Conservation (phyloP, 352 stramenopile species). For the Globisporangium nunn region DNA sequence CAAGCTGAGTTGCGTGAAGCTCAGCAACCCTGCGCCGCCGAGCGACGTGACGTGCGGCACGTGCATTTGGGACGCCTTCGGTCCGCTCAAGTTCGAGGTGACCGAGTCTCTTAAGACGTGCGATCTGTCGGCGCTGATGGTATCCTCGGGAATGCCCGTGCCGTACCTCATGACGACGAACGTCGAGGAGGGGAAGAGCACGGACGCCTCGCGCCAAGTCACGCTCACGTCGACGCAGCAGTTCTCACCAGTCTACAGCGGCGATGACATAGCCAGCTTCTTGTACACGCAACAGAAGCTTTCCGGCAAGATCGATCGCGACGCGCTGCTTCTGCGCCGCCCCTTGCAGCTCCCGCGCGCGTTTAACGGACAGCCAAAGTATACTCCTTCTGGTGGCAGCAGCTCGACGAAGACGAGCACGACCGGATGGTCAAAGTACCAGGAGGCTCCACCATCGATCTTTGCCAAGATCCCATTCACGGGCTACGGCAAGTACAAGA, state of each 20-base stretch:
- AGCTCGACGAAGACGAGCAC: slow-evolving; percentile 5
- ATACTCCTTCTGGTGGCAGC: neutral
- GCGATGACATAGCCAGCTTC: slow-evolving; percentile 1
- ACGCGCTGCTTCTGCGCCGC: slow-evolving; percentile 6
- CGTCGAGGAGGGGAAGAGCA: slow-evolving; percentile 2
- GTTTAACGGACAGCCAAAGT: neutral
- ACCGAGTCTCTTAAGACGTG: slow-evolving; percentile 7
- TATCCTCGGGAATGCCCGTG: neutral
- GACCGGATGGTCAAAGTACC: slow-evolving; percentile 4
- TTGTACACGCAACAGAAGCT: slow-evolving; percentile 5
- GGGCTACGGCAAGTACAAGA: slow-evolving; percentile 42
- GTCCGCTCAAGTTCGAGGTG: slow-evolving; percentile 11
- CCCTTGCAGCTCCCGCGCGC: slow-evolving; percentile 6
- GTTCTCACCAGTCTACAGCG: slow-evolving; percentile 8
- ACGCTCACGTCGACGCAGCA: neutral
- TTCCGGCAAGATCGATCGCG: slow-evolving; percentile 3
- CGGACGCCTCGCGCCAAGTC: slow-evolving; percentile 1
- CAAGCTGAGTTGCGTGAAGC: slow-evolving; percentile 4
- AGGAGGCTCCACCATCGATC: neutral
- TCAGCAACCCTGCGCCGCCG: slow-evolving; percentile 1
- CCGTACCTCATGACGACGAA: slow-evolving; percentile 7
- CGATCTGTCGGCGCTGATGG: slow-evolving; percentile 1
- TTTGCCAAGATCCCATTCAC: slow-evolving; percentile 2
- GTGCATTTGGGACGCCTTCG: slow-evolving; percentile 14
- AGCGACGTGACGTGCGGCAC: neutral